Evolutionary conservation across 2,329 filamentous ascomycete genomes (phyloP), one percentile per base, ranked within the genome.

Genomic region (Coniosporium tulheliwenetii): DNA sequence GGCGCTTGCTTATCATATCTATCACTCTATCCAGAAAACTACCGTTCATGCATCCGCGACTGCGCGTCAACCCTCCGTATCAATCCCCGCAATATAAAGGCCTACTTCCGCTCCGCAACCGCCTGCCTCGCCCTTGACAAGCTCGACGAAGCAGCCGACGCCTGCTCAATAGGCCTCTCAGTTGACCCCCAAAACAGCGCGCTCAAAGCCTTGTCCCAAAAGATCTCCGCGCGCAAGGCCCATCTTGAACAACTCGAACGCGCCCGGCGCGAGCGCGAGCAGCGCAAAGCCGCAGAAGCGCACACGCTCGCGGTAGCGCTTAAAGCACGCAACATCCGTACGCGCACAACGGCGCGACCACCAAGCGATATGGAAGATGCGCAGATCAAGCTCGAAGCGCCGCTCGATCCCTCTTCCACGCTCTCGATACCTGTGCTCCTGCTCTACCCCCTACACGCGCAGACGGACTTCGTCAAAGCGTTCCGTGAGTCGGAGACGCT

Each of bases 391-490:
- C 73, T 96, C 5, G 70, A 79, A 2, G 78, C 93, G 52, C 73
- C 81, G 13, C 65, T 83, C 19, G 82, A 91, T 47, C 75, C 84
- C 5, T 70, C 70, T 16, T 86, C 81, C 48, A 68, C 70, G 0
- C 69, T 98, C 1, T 69, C 68, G 2, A 84, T 95, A 52, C 91
- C 91, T 0, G 71, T 81, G 0, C 70, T 96, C 45, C 64, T 98
- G 41, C 67, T 98, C 42, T 98, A 98, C 58, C 89, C 91, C 5
- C 66, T 80, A 47, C 71, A 85, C 45, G 69, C 81, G 37, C 79
- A 96, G 65, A 82, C 77, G 1, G 91, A 98, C 59, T 91, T 98
- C 52, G 73, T 98, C 61, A 94, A 93, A 65, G 75, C 75, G 0
- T 91, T 94, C 51, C 70, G 71, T 40, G 91, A 96, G 67, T 75